Conservation (phyloP, 768 basidiomycete species). For the Leccinum variicolor region DNA sequence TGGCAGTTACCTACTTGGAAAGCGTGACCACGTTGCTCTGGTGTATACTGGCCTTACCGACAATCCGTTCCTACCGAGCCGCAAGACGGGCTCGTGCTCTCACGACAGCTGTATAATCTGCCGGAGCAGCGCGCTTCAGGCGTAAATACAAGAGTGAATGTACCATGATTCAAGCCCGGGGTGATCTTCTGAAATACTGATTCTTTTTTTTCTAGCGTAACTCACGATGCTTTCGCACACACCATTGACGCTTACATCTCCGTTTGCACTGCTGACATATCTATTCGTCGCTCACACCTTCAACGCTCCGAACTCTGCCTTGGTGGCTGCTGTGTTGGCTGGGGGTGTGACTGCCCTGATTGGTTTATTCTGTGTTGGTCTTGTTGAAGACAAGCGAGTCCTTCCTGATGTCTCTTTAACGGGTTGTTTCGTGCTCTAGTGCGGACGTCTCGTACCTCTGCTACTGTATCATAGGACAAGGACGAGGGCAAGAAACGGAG, state of each 20-base stretch:
- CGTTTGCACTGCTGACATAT: constrained; percentile 80
- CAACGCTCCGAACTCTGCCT: constrained; percentile 63
- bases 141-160: constrained; percentile 57
- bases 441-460: constrained; percentile 67
- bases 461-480: constrained; percentile 62
- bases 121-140: constrained; percentile 37
- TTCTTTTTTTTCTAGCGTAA: constrained; percentile 39
- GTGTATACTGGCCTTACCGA: constrained; percentile 77
- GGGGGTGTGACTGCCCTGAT: constrained; percentile 80
- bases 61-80: constrained; percentile 58
- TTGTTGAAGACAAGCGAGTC: constrained; percentile 72
- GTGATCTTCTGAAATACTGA: neutral
- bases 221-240: constrained; percentile 69
- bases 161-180: constrained; percentile 30
- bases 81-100: constrained; percentile 55
- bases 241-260: constrained; percentile 75
- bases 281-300: constrained; percentile 86
- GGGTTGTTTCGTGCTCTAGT: constrained; percentile 27
- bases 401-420: neutral
- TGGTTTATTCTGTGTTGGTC: constrained; percentile 77
- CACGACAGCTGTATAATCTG: constrained; percentile 52
- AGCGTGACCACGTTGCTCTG: constrained; percentile 50
- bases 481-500: constrained; percentile 49
- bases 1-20: constrained; percentile 44
- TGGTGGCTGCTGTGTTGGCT: constrained; percentile 71